A percentile compares a stretch with the other conserved stretches of the same genome.
Evolutionary conservation across 805 yeast genomes (phyloP).

Genomic region (Candida verbasci): DNA sequence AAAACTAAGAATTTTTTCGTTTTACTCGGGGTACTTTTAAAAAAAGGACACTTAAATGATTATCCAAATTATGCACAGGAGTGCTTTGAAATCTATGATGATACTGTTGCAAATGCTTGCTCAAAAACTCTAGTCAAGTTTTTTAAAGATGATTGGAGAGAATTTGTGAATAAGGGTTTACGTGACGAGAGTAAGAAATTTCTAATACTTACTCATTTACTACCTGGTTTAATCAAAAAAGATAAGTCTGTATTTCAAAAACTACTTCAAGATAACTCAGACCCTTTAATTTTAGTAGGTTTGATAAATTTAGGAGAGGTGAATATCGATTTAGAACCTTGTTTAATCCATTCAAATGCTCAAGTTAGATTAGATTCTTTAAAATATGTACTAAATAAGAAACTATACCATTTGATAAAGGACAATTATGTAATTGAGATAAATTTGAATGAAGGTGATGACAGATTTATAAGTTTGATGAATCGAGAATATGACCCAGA

Average conservation of each 20-base stretch:
- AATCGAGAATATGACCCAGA: constrained; percentile 28
- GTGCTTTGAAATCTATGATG: constrained; percentile 50
- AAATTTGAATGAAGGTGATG: constrained; percentile 52
- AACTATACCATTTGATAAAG: constrained; percentile 38
- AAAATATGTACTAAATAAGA: constrained; percentile 51
- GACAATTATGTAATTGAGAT: constrained; percentile 37
- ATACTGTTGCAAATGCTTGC: constrained; percentile 61
- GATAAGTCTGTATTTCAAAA: constrained; percentile 32
- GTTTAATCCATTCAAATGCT: constrained; percentile 45
- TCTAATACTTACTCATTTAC: constrained; percentile 51
- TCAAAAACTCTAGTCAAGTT: constrained; percentile 43
- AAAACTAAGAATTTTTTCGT: constrained; percentile 57
- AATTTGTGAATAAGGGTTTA: constrained; percentile 32
- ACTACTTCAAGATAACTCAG: constrained; percentile 21
- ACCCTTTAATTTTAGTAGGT: constrained; percentile 44
- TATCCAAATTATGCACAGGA: constrained; percentile 44
- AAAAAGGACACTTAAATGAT: constrained; percentile 35
- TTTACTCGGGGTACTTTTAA: constrained; percentile 52
- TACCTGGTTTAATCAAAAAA: constrained; percentile 59
- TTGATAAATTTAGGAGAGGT: constrained; percentile 62
- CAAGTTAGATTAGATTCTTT: constrained; percentile 50
- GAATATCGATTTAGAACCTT: constrained; percentile 15
- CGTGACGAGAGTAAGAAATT: constrained; percentile 23
- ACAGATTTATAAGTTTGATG: constrained; percentile 57
- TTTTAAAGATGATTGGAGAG: constrained; percentile 45